phyloP scores from a whole-genome alignment of 2,329 filamentous ascomycete genomes.

The Fusarium anguioides region DNA sequence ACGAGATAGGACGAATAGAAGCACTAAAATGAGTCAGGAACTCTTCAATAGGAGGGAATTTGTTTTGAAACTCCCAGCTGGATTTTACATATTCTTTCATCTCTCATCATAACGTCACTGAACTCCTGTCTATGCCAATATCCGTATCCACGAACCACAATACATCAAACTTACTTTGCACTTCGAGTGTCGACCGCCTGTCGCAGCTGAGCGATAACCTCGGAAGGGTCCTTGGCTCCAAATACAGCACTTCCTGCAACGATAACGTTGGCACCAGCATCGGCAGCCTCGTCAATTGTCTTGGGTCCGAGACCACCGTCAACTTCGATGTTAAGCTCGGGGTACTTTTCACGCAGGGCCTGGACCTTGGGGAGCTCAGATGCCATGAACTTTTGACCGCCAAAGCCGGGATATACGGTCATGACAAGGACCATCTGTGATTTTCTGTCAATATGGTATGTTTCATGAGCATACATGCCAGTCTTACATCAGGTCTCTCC shows the following conservation, averaged over 20 bases:
- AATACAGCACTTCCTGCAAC: slow-evolving; percentile 97
- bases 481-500: slow-evolving; percentile 88
- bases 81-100: slow-evolving; percentile 17
- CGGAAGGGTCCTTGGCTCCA: slow-evolving; percentile 85
- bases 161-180: slow-evolving; percentile 50
- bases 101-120: slow-evolving; percentile 32
- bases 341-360: slow-evolving; percentile 84
- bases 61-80: slow-evolving; percentile 2
- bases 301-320: slow-evolving; percentile 89
- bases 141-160: not conserved
- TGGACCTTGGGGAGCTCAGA: slow-evolving; percentile 94
- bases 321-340: slow-evolving; percentile 95
- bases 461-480: not conserved
- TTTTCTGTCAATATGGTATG: slow-evolving; percentile 17
- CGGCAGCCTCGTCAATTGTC: slow-evolving; percentile 93
- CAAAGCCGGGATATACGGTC: slow-evolving; percentile 98
- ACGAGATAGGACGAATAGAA: slow-evolving; percentile 4
- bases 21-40: slow-evolving; percentile 19
- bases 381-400: slow-evolving; percentile 98
- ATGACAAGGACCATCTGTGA: slow-evolving; percentile 95
- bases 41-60: not conserved
- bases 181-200: slow-evolving; percentile 76
- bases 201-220: slow-evolving; percentile 86
- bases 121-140: slow-evolving; percentile 36
- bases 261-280: slow-evolving; percentile 97